Conservation (phyloP, 768 basidiomycete species). For the Phaeolepiota aurea region DNA sequence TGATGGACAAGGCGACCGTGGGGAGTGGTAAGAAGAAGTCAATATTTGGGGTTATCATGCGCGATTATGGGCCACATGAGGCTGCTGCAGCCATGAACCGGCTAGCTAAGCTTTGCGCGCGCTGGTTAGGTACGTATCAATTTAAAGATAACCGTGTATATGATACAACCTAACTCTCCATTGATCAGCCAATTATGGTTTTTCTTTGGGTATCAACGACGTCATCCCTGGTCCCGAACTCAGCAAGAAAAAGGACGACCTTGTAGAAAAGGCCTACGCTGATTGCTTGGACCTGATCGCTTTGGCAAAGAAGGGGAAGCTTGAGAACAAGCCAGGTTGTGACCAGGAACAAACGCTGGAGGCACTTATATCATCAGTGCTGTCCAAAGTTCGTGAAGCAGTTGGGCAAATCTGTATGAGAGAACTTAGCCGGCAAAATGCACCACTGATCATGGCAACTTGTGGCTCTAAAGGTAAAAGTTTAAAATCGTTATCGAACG, state of each 20-base stretch:
- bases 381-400: constrained; percentile 92
- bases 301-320: constrained; percentile 82
- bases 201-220: constrained; percentile 97
- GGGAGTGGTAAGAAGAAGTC: constrained; percentile 99
- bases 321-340: constrained; percentile 97
- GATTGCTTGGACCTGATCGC: constrained; percentile 82
- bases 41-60: constrained; percentile 94
- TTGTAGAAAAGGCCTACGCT: constrained; percentile 84
- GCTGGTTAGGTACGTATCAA: constrained; percentile 67
- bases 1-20: constrained; percentile 97
- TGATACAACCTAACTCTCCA: too few relatives aligned
- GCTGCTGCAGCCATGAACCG: constrained; percentile 95
- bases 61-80: constrained; percentile 93
- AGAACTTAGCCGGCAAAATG: constrained; percentile 95
- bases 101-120: constrained; percentile 89
- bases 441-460: constrained; percentile 97
- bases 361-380: constrained; percentile 86
- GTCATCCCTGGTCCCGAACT: constrained; percentile 91
- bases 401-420: constrained; percentile 98
- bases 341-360: constrained; percentile 96
- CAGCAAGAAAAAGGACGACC: constrained; percentile 70
- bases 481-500: neutral
- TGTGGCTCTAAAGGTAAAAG: constrained; percentile 92
- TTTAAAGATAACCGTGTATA: too few relatives aligned
- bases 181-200: constrained; percentile 83